Base-by-base conservation (phyloP, 768 basidiomycete species). In the Russula earlei region DNA sequence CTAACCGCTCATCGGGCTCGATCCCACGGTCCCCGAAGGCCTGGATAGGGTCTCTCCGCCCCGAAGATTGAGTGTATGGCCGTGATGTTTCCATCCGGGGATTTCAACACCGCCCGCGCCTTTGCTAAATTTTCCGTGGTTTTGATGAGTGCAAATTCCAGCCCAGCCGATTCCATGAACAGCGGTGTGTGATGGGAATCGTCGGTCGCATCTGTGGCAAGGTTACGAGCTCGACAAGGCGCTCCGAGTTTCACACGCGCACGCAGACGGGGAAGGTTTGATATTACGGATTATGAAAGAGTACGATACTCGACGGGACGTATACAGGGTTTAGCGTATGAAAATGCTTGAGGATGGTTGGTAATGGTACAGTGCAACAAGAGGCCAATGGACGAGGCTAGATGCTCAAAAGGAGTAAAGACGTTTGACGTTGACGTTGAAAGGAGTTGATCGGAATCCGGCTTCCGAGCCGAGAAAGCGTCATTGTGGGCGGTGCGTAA, bases 301-400 rank as follows among this genome's bases (percentile, higher is more conserved):
- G 24, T 58, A 58, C 19, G 31, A n/a, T 58, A 58, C 41, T 43
- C 40, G 19, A 58, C 15, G 24, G 22, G 33, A 52, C 44, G 33
- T 58, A 58, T 58, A 58, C 56, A 54, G 47, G 20, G 47, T 49
- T 37, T 58, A 58, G 52, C 47, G 57, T 58, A 58, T 49, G 52
- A 43, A n/a, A n/a, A 58, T 58, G 46, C 42, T 36, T 58, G 56
- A n/a, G 51, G 56, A 58, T 58, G 57, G 52, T 58, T 58, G 56
- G 52, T 58, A 29, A 24, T 58, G 42, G 47, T 58, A 58, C 57
- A 58, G 47, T 58, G 57, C 57, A 58, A 46, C 37, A 52, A 51
- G 56, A 47, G 45, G 40, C 33, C 31, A 14, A 58, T 58, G 57
- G 33, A 47, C 40, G 40, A 58, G 47, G n/a, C 52, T n/a, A 58